These are phyloP conservation scores for Russula compacta DNA, from an alignment of 768 basidiomycete genomes.

Conservation along the genomic window DNA sequence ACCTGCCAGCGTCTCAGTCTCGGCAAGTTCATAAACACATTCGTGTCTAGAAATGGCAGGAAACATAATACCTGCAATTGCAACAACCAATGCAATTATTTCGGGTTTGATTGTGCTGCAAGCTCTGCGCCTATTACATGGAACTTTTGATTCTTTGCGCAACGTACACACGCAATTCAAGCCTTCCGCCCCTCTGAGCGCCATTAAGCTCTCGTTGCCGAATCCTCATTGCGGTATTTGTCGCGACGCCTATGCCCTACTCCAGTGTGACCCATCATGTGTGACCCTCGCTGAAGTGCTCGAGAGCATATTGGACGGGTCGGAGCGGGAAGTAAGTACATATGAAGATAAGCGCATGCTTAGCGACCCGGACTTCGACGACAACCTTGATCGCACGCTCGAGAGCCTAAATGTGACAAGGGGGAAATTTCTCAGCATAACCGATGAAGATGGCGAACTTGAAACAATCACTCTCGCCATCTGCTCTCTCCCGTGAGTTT, in stretches of 20 bases:
- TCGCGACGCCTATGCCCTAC: constrained; percentile 67
- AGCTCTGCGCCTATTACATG: constrained; percentile 73
- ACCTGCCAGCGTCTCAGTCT: not conserved
- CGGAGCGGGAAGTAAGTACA: constrained; percentile 48
- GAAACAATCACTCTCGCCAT: constrained; percentile 66
- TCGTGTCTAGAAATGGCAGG: constrained; percentile 83
- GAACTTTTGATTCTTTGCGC: constrained; percentile 49
- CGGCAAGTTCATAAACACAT: not conserved
- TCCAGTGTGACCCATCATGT: constrained; percentile 64
- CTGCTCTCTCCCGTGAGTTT: constrained; percentile 59
- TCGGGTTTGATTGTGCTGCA: constrained; percentile 93
- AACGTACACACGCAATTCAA: constrained; percentile 78
- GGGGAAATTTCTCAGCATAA: constrained; percentile 83
- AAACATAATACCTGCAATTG: constrained; percentile 98
- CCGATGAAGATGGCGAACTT: constrained; percentile 77
- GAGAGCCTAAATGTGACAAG: constrained; percentile 69
- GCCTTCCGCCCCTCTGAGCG: constrained; percentile 66
- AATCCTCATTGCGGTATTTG: constrained; percentile 80
- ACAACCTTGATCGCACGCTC: constrained; percentile 74
- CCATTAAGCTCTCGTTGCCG: constrained; percentile 55
- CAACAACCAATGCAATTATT: constrained; percentile 96
- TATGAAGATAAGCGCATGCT: constrained; percentile 82
- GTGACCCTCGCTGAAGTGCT: constrained; percentile 69
- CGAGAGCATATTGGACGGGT: constrained; percentile 49
- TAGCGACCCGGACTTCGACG: constrained; percentile 90